Evolutionary conservation across 164 flowering plant species (phyloP), one percentile per base, ranked within the genome.

Genomic region (Amborella trichopoda): DNA sequence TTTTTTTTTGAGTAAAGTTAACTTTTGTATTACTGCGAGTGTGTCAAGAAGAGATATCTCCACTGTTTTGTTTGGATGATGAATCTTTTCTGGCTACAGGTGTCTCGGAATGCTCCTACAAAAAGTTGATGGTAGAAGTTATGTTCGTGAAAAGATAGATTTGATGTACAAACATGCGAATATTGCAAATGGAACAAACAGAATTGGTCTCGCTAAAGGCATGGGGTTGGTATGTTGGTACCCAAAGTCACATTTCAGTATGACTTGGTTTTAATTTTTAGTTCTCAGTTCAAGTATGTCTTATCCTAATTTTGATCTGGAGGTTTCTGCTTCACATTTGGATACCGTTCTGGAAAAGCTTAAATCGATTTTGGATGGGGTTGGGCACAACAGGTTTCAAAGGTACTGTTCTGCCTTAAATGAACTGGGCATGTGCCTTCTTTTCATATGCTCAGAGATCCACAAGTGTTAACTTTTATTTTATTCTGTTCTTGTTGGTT

Each of bases 251-350:
- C 1, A 16, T 6, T 37, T 37, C 18, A 6, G n/a, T n/a, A n/a
- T n/a, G n/a, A n/a, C n/a, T n/a, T 37, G 12, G 5, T 37, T 0
- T 6, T 37, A 20, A 5, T 37, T 5, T 20, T 37, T 5, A 37
- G 18, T 20, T 5, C 10, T 5, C 14, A 14, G 13, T 37, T 37
- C 40, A 37, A 14, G 40, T 37, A 37, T 6, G n/a, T 13, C n/a
- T n/a, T n/a, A n/a, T n/a, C n/a, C n/a, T n/a, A n/a, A 24, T 40
- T 30, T 10, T 46, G 44, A 2, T 40, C 45, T 60, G 9, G 59
- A 87, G 99, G 96, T 91, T 67, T 93, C 99, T 20, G 90, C 96
- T 48, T 82, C 96, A 40, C 99, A 87, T 64, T 72, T 91, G 76
- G 99, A 91, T 62, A 82, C 87, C 23, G 94, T 87, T 13, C 50